Percentiles rank a stretch among this genome's conserved stretches.
These are phyloP conservation scores for Sarocladiaceae sp. DNA, from an alignment of 2,329 filamentous ascomycete species.

Conservation along the genomic window DNA sequence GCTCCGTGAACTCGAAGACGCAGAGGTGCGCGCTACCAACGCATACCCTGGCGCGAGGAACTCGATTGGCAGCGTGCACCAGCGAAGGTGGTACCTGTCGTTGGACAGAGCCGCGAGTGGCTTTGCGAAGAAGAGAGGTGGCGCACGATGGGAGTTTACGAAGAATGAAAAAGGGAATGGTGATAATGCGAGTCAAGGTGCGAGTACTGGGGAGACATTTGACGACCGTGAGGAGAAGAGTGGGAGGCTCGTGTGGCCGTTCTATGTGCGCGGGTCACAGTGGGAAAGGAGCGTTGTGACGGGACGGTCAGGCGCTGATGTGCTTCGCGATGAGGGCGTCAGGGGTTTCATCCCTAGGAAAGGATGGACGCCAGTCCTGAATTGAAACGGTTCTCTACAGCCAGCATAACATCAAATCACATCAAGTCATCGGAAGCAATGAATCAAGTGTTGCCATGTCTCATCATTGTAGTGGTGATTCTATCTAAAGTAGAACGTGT, in stretches of 20 bases:
- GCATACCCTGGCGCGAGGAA: slow-evolving; percentile 62
- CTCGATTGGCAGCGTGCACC: slow-evolving; percentile 59
- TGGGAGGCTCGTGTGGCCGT: slow-evolving; percentile 42
- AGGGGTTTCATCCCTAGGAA: slow-evolving; percentile 48
- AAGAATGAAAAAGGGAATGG: slow-evolving; percentile 1
- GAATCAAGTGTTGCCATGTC: slow-evolving; percentile 4
- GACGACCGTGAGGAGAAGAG: background rate
- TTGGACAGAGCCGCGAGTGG: slow-evolving; percentile 55
- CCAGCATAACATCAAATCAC: too few species aligned
- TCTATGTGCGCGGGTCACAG: slow-evolving; percentile 55
- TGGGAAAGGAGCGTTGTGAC: slow-evolving; percentile 62
- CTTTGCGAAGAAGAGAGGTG: slow-evolving; percentile 36
- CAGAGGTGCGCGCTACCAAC: slow-evolving; percentile 52
- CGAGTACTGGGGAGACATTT: background rate
- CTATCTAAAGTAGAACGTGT: background rate
- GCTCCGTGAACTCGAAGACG: slow-evolving; percentile 41
- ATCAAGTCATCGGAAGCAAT: too few species aligned
- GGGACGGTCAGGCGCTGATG: slow-evolving; percentile 50
- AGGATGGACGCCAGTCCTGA: slow-evolving; percentile 49
- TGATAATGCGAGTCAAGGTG: background rate
- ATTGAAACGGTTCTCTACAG: slow-evolving; percentile 15
- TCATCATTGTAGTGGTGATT: slow-evolving; percentile 8
- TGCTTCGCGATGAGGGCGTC: slow-evolving; percentile 57
- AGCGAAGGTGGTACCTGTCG: slow-evolving; percentile 60
- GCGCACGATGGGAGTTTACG: slow-evolving; percentile 12